These are phyloP conservation scores for Chrysanthemum lavandulifolium DNA, from an alignment of 129 eudicot genomes.

Conservation along the genomic window DNA sequence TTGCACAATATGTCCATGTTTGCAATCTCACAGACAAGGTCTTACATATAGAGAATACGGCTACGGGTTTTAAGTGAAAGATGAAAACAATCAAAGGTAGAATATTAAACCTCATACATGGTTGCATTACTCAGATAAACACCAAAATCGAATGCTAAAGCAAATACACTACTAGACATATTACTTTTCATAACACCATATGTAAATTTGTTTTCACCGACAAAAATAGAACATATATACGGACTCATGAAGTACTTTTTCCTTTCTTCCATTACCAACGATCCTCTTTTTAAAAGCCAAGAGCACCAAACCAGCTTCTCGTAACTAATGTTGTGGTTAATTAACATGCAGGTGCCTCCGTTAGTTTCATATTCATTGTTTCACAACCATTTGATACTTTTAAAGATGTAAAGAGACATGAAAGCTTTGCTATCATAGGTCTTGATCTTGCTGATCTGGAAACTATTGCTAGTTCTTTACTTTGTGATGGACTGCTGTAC, in stretches of 20 bases:
- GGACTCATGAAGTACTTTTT: neutral
- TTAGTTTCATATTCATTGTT: slow-evolving; percentile 50
- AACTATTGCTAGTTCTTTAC: slow-evolving; percentile 42
- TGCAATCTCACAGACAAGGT: no score
- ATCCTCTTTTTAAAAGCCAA: slow-evolving; percentile 1
- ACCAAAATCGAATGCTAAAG: neutral
- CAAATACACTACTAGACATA: neutral
- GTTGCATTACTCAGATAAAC: neutral
- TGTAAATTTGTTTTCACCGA: neutral
- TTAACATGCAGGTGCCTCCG: slow-evolving; percentile 73
- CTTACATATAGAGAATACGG: no score
- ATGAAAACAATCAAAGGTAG: neutral
- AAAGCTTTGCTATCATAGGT: slow-evolving; percentile 65
- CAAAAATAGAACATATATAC: neutral
- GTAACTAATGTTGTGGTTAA: neutral
- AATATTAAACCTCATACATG: neutral
- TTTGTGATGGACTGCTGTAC: slow-evolving; percentile 47
- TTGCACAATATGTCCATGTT: no score
- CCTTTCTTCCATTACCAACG: neutral
- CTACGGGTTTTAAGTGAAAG: no score
- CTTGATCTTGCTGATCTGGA: slow-evolving; percentile 37
- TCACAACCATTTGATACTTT: slow-evolving; percentile 49
- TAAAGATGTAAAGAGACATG: slow-evolving; percentile 68
- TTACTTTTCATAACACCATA: slow-evolving; percentile 6
- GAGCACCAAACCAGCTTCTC: neutral